Conservation (phyloP, 2,329 filamentous ascomycete species). For the Orbilia quercus region DNA sequence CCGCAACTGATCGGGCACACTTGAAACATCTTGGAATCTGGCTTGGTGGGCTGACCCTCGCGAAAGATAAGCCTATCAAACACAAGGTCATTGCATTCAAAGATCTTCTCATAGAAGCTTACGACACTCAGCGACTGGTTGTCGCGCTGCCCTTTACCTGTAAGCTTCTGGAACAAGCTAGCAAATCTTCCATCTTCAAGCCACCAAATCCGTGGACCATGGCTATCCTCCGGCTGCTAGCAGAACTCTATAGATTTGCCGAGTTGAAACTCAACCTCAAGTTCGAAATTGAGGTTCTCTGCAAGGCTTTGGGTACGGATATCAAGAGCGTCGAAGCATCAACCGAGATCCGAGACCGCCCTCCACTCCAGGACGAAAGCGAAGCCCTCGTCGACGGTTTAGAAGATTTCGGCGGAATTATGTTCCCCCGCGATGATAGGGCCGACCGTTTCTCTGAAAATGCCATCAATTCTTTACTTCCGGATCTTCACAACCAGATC, state of each 20-base stretch:
- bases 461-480: slow-evolving; percentile 50
- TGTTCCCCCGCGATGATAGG: slow-evolving; percentile 63
- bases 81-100: slow-evolving; percentile 98
- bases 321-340: slow-evolving; percentile 91
- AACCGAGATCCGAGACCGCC: slow-evolving; percentile 82
- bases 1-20: slow-evolving; percentile 83
- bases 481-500: slow-evolving; percentile 53
- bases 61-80: slow-evolving; percentile 92
- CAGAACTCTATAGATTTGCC: slow-evolving; percentile 91
- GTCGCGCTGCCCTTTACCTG: slow-evolving; percentile 97
- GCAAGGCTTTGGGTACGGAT: slow-evolving; percentile 89
- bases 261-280: slow-evolving; percentile 97
- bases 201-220: slow-evolving; percentile 98
- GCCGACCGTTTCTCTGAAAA: slow-evolving; percentile 55
- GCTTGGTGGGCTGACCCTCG: slow-evolving; percentile 92
- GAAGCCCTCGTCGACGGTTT: slow-evolving; percentile 70
- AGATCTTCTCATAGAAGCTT: slow-evolving; percentile 90
- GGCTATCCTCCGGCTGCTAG: slow-evolving; percentile 90
- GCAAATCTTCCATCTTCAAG: slow-evolving; percentile 85
- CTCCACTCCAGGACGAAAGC: slow-evolving; percentile 63
- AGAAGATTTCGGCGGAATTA: slow-evolving; percentile 66
- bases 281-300: slow-evolving; percentile 97
- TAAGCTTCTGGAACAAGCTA: slow-evolving; percentile 89
- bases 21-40: slow-evolving; percentile 93
- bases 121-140: slow-evolving; percentile 88